phyloP scores from a whole-genome alignment of 2,329 filamentous ascomycete species.

The Stenocarpella maydis region DNA sequence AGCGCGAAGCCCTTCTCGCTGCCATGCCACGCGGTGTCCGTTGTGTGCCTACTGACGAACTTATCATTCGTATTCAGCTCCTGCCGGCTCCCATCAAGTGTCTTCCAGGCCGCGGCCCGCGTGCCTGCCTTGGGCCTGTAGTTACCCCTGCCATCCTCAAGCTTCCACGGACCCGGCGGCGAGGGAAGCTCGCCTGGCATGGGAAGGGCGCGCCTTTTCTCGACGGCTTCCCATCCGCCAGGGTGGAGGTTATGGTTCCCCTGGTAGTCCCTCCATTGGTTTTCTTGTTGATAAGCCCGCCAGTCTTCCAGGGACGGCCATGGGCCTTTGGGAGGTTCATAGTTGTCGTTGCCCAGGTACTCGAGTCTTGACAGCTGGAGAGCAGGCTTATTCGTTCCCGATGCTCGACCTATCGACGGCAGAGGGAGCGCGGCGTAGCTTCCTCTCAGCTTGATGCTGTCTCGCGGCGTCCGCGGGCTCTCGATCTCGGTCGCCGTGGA shows the following conservation, averaged over 20 bases:
- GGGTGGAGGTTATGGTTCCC: neutral
- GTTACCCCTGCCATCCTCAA: conserved; percentile 18
- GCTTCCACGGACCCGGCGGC: conserved; percentile 22
- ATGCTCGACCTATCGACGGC: neutral
- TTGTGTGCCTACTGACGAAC: conserved; percentile 16
- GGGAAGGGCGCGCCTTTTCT: neutral
- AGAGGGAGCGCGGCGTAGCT: neutral
- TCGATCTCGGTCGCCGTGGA: conserved; percentile 32
- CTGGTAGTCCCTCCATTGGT: too few species aligned
- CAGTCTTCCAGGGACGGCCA: neutral
- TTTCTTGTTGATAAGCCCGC: conserved; percentile 5
- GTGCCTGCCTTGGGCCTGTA: conserved; percentile 13
- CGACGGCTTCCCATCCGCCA: conserved; percentile 12
- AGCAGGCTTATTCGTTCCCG: conserved; percentile 3
- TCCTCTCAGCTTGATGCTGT: conserved; percentile 5
- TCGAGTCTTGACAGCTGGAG: conserved; percentile 13
- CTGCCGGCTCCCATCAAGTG: conserved; percentile 9
- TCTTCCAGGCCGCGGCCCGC: conserved; percentile 29
- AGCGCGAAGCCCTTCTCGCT: conserved; percentile 31
- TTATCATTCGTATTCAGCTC: conserved; percentile 26
- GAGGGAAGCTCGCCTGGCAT: conserved; percentile 7
- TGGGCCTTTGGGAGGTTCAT: neutral
- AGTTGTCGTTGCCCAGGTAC: conserved; percentile 20
- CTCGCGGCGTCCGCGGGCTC: conserved; percentile 27
- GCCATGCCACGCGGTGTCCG: conserved; percentile 25